Conservation (phyloP, 257 asterid species). For the Solanum appendiculatum region DNA sequence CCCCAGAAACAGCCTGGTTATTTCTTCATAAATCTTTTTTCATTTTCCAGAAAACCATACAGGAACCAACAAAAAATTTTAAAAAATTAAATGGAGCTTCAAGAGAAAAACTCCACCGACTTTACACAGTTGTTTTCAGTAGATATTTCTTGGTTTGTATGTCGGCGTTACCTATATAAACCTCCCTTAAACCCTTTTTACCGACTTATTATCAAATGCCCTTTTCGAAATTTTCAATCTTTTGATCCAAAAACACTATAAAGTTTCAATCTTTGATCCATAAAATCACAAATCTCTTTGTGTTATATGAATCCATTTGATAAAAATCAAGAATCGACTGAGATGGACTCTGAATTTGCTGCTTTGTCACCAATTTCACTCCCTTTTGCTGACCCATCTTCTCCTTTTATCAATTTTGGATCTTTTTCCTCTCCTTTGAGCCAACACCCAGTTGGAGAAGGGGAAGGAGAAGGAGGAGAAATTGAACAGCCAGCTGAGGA, state of each 20-base stretch:
- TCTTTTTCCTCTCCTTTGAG: slow-evolving; percentile 6
- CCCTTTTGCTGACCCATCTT: not conserved
- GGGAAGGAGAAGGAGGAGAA: not conserved
- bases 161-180: slow-evolving; percentile 44
- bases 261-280: not conserved
- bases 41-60: not conserved
- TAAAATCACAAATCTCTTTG: not conserved
- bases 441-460: not conserved
- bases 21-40: not conserved
- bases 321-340: not conserved
- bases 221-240: not conserved
- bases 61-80: not conserved
- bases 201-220: slow-evolving; percentile 10
- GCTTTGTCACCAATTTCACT: not conserved
- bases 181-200: not conserved
- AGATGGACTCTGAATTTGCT: not conserved
- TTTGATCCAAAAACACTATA: not conserved
- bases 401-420: slow-evolving; percentile 22
- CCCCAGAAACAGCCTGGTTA: not conserved
- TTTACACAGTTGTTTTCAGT: slow-evolving; percentile 4
- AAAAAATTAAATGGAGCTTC: not conserved
- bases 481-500: not conserved
- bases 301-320: slow-evolving; percentile 31
- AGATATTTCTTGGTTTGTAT: slow-evolving; percentile 8
- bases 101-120: slow-evolving; percentile 45